Base-by-base conservation (phyloP, 495 filamentous ascomycete species). In the Annulohypoxylon moriforme region DNA sequence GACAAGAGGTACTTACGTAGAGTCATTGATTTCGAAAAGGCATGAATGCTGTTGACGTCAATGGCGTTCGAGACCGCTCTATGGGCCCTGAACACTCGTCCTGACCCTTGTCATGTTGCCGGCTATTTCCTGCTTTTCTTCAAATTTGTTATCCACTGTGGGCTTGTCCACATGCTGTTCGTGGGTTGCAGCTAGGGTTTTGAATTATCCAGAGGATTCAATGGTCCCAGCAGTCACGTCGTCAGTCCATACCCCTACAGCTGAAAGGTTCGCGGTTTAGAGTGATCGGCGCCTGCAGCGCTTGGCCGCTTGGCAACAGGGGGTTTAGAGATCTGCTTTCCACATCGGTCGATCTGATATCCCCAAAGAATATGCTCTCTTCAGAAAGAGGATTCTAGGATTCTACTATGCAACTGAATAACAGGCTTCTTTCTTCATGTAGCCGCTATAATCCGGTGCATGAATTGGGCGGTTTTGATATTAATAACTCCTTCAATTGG, bases 231-330 rank as follows among this genome's bases (percentile, higher is more conserved):
- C 20, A 42, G 50, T 38, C 46, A 36, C 53, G 47, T 56, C 36
- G 33, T 55, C 27, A 49, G 62, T 55, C 14, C 46, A 60, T n/a
- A 49, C 31, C 24, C 38, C 40, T 64, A 53, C 52, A 68, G 70
- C 65, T 73, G 64, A 73, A 69, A 65, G 40, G 55, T 61, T 60
- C 60, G 55, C 69, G 70, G 64, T 50, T 63, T 46, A 68, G 60
- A 68, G 61, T 68, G 70, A 73, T 73, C 70, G 65, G 70, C 70
- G 61, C 14, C 14, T 66, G 70, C 70, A 73, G 60, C 31, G 60
- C 70, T 72, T 72, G 69, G 69, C 70, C 31, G 60, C 70, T 72
- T 72, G 69, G 69, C 70, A 34, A 18, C 65, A 68, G 70, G 70
- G 70, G 49, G 56, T 9, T 20, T 33, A 60, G 60, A 73, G 70